These are phyloP conservation scores for Chamaenerion angustifolium DNA, from an alignment of 345 rosid genomes.

Conservation along the genomic window DNA sequence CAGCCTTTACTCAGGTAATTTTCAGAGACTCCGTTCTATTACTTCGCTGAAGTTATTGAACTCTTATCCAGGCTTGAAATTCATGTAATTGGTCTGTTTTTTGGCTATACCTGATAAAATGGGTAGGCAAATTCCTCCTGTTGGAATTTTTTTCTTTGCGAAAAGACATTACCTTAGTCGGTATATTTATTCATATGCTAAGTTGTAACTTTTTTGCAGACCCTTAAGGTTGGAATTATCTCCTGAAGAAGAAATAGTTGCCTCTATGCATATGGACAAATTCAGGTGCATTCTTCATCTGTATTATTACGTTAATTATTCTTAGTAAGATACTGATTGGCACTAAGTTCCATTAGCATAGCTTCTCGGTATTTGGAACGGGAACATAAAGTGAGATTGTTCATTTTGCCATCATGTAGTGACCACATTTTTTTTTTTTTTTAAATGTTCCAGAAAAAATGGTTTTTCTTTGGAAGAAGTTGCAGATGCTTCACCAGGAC, in stretches of 20 bases:
- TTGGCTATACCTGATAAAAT: too few species aligned
- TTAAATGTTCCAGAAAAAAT: conserved; percentile 42
- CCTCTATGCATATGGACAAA: conserved; percentile 72
- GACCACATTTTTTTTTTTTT: neutral
- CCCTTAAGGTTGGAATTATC: conserved; percentile 81
- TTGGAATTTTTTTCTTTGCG: too few species aligned
- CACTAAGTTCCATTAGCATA: too few species aligned
- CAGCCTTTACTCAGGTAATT: conserved; percentile 83
- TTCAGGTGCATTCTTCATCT: conserved; percentile 43
- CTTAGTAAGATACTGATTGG: too few species aligned
- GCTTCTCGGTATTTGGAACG: too few species aligned
- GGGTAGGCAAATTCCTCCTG: too few species aligned
- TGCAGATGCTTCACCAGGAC: conserved; percentile 57
- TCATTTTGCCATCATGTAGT: neutral
- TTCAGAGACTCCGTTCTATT: too few species aligned
- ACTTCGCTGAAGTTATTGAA: too few species aligned
- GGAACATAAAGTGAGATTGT: too few species aligned
- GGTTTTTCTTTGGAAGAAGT: conserved; percentile 88
- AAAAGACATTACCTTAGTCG: too few species aligned
- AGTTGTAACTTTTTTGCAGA: conserved; percentile 21
- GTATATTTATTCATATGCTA: neutral
- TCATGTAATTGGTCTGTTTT: too few species aligned
- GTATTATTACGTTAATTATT: neutral
- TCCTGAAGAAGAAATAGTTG: conserved; percentile 82
- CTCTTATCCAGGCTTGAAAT: too few species aligned